Evolutionary conservation across 805 yeast species (phyloP).

Genomic region (Ogataea minuta): DNA sequence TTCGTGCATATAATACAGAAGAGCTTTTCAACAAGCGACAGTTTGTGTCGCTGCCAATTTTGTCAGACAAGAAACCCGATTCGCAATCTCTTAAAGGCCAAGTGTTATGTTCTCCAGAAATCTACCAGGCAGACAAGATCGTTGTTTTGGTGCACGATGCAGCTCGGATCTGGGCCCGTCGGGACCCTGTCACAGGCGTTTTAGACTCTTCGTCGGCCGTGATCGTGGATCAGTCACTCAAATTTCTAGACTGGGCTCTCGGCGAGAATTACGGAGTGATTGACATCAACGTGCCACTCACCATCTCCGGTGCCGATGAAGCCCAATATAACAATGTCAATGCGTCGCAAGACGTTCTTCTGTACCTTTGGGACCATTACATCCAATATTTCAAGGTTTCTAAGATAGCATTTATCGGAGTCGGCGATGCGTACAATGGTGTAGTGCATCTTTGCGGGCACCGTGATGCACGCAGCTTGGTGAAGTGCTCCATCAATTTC

Average conservation of each 20-base stretch:
- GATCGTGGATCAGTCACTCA: slow-evolving; percentile 70
- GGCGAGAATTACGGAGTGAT: slow-evolving; percentile 67
- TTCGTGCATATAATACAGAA: slow-evolving; percentile 67
- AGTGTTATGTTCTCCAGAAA: slow-evolving; percentile 67
- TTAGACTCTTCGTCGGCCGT: slow-evolving; percentile 72
- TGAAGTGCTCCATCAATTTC: slow-evolving; percentile 69
- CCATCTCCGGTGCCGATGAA: slow-evolving; percentile 44
- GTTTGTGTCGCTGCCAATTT: slow-evolving; percentile 69
- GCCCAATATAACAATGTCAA: slow-evolving; percentile 58
- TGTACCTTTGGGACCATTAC: slow-evolving; percentile 90
- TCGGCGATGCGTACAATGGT: slow-evolving; percentile 87
- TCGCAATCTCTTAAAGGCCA: slow-evolving; percentile 59
- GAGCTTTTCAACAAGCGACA: slow-evolving; percentile 52
- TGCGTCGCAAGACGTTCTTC: slow-evolving; percentile 71
- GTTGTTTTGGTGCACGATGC: slow-evolving; percentile 84
- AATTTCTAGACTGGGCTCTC: slow-evolving; percentile 66
- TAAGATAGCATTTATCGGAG: slow-evolving; percentile 76
- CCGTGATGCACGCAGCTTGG: slow-evolving; percentile 60
- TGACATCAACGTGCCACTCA: slow-evolving; percentile 77
- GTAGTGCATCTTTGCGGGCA: slow-evolving; percentile 87
- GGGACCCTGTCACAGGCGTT: slow-evolving; percentile 75
- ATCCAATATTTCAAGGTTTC: slow-evolving; percentile 69
- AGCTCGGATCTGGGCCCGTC: slow-evolving; percentile 86
- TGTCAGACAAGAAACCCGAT: slow-evolving; percentile 38
- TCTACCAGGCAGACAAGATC: slow-evolving; percentile 61